These are phyloP conservation scores for Leavenworthia alabamica DNA, from an alignment of 345 rosid species.

Conservation along the genomic window DNA sequence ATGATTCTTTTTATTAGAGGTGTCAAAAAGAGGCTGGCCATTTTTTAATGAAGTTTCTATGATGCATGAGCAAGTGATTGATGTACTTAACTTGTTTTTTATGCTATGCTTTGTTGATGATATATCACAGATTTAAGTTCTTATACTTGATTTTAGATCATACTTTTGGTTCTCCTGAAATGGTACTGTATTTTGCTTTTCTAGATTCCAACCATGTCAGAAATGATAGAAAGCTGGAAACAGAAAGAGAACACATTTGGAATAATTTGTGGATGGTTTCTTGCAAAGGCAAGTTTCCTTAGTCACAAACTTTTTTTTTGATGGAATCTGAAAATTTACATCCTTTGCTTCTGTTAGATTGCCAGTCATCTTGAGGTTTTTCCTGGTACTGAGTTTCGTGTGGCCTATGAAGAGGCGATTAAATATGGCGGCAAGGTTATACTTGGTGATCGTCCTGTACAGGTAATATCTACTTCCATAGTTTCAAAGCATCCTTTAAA, in stretches of 20 bases:
- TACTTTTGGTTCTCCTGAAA: conserved; percentile 1
- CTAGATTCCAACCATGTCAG: conserved; percentile 81
- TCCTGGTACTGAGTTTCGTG: conserved; percentile 97
- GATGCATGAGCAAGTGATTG: not conserved
- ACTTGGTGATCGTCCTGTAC: conserved; percentile 98
- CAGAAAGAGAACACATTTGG: conserved; percentile 80
- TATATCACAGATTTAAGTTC: not conserved
- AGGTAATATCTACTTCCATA: conserved; percentile 39
- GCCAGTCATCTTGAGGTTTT: conserved; percentile 83
- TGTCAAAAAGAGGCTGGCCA: not conserved
- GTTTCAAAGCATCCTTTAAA: not conserved
- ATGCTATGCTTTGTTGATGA: conserved; percentile 16
- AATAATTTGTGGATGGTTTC: conserved; percentile 91
- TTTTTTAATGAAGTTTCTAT: not conserved
- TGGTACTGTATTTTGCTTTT: conserved; percentile 4
- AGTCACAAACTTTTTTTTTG: not conserved
- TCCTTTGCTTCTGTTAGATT: conserved; percentile 43
- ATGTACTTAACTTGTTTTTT: not conserved
- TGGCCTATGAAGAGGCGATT: conserved; percentile 90
- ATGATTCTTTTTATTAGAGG: not conserved
- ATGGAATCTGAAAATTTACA: conserved; percentile 8
- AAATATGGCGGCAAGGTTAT: conserved; percentile 83
- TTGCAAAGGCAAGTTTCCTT: conserved; percentile 66
- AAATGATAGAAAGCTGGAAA: conserved; percentile 93
- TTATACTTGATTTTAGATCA: not conserved